Conservation (phyloP, 2,329 filamentous ascomycete genomes). For the Xylaria sp. region DNA sequence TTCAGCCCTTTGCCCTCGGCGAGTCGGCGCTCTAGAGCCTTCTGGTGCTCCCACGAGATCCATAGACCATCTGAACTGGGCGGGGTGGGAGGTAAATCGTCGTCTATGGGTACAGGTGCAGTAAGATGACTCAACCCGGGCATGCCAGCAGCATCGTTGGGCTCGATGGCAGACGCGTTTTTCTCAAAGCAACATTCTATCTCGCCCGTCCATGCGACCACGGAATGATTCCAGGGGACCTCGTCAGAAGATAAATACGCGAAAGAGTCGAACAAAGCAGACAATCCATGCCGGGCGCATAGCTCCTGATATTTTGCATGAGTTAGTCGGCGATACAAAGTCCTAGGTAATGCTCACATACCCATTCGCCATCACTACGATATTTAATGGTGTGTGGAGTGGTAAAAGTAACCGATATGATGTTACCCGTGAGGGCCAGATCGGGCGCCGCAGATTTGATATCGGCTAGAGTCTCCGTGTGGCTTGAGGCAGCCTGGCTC, state of each 20-base stretch:
- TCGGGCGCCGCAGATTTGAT: conserved; percentile 62
- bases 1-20: conserved; percentile 74
- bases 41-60: conserved; percentile 72
- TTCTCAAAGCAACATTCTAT: conserved; percentile 61
- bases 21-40: conserved; percentile 75
- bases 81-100: conserved; percentile 60
- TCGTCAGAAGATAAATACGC: conserved; percentile 83
- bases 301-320: conserved; percentile 64
- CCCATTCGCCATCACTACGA: conserved; percentile 65
- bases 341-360: conserved; percentile 45
- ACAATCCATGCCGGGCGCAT: conserved; percentile 80
- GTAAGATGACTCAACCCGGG: conserved; percentile 74
- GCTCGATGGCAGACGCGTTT: conserved; percentile 53
- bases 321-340: neutral
- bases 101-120: conserved; percentile 77
- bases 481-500: conserved; percentile 50
- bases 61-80: conserved; percentile 71
- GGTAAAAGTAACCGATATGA: conserved; percentile 70
- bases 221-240: conserved; percentile 86
- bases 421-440: conserved; percentile 65
- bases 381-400: conserved; percentile 66
- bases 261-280: conserved; percentile 91
- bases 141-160: conserved; percentile 56
- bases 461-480: conserved; percentile 59
- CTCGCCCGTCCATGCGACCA: conserved; percentile 96